phyloP scores from a whole-genome alignment of 495 filamentous ascomycete genomes.

The Baudoinia panamericana region DNA sequence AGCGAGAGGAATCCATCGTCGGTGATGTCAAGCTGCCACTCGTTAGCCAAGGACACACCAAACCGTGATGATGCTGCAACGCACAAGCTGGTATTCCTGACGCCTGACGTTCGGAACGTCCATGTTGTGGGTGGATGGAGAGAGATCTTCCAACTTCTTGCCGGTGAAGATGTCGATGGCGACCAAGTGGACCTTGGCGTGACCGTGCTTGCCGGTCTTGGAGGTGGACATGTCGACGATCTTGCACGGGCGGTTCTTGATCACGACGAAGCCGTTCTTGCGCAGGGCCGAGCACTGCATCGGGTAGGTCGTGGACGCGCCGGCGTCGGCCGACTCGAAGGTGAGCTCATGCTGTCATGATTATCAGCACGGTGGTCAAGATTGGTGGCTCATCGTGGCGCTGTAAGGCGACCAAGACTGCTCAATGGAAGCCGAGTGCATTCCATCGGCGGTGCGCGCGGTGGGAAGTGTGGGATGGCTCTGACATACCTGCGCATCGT shows the following conservation, averaged over 20 bases:
- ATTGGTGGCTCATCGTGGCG: no score
- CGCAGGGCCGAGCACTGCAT: constrained; percentile 99
- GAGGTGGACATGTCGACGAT: constrained; percentile 99
- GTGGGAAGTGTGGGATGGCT: constrained; percentile 9
- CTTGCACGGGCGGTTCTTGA: constrained; percentile 98
- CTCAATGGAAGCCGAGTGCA: no score
- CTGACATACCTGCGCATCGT: constrained; percentile 44
- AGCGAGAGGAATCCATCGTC: constrained; percentile 88
- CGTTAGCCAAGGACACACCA: not conserved
- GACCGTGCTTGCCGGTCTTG: constrained; percentile 99
- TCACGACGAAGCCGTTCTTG: constrained; percentile 96
- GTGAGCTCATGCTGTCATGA: constrained; percentile 72
- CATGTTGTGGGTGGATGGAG: constrained; percentile 99
- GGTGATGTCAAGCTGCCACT: constrained; percentile 59
- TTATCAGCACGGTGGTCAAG: no score
- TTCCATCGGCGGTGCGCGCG: no score
- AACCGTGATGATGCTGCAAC: constrained; percentile 26
- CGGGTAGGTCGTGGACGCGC: constrained; percentile 84
- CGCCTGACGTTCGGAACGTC: constrained; percentile 87
- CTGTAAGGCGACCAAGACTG: no score
- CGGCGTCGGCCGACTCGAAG: constrained; percentile 86
- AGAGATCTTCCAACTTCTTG: constrained; percentile 99
- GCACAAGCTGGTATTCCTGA: constrained; percentile 84
- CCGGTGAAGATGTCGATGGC: constrained; percentile 97
- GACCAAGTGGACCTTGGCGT: constrained; percentile 98